Conservation (phyloP, 495 filamentous ascomycete species). For the Xylaria nigripes region DNA sequence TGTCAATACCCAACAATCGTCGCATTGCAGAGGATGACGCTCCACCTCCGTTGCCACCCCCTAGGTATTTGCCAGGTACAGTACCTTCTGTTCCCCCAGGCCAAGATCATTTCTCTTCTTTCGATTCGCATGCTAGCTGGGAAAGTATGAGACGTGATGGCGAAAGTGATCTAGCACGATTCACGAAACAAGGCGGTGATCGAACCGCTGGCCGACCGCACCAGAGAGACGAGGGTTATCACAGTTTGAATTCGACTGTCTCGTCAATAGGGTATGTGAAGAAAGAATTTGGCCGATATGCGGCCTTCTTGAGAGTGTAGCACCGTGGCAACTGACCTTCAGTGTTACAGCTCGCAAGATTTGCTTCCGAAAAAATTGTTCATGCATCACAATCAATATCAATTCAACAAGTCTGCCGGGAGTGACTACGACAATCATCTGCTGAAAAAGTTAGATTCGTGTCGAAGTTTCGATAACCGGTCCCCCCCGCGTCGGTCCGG, state of each 20-base stretch:
- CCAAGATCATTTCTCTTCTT: conserved; percentile 22
- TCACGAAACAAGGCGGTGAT: conserved; percentile 21
- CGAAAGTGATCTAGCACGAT: conserved; percentile 14
- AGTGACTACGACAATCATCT: conserved; percentile 74
- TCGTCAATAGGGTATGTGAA: conserved; percentile 23
- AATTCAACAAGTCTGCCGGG: conserved; percentile 48
- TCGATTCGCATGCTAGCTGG: conserved; percentile 23
- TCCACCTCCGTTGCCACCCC: conserved; percentile 46
- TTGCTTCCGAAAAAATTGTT: conserved; percentile 32
- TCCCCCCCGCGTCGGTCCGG: conserved; percentile 48
- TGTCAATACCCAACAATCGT: conserved; percentile 37
- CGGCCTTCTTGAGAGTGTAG: not conserved
- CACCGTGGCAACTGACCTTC: conserved; percentile 12
- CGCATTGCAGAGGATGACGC: conserved; percentile 30
- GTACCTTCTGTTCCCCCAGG: conserved; percentile 12
- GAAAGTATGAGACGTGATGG: conserved; percentile 19
- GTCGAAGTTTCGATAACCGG: conserved; percentile 48
- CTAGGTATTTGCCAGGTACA: conserved; percentile 32
- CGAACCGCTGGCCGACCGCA: conserved; percentile 13
- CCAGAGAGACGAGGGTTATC: conserved; percentile 25
- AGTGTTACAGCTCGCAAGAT: conserved; percentile 21
- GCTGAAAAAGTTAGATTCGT: conserved; percentile 63
- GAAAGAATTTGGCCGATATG: not conserved
- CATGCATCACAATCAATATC: conserved; percentile 39
- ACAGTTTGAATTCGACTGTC: conserved; percentile 26